Evolutionary conservation across 2,329 filamentous ascomycete genomes (phyloP).

Genomic region (Metarhizium humberi): DNA sequence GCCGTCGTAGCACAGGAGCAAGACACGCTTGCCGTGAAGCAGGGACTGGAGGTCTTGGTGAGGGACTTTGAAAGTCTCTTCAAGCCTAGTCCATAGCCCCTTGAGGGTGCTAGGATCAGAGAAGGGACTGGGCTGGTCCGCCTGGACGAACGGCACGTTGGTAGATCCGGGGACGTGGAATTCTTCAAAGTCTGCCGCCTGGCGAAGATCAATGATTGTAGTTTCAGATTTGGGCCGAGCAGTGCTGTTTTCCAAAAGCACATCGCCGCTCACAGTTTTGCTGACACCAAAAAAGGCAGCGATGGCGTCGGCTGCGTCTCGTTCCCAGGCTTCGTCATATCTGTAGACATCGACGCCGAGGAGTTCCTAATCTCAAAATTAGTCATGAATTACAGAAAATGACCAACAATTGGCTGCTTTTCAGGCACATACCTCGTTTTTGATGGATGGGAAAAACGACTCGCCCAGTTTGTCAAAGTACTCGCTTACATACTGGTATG

Average conservation of each 20-base stretch:
- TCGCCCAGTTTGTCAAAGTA: constrained; percentile 48
- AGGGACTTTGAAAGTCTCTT: constrained; percentile 28
- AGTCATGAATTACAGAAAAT: neutral
- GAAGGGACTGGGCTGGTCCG: constrained; percentile 33
- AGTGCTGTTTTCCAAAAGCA: constrained; percentile 7
- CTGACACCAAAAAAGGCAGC: constrained; percentile 19
- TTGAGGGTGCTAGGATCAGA: constrained; percentile 31
- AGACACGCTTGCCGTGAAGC: constrained; percentile 23
- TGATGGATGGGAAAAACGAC: constrained; percentile 38
- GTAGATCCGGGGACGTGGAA: constrained; percentile 34
- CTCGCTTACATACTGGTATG: constrained; percentile 52
- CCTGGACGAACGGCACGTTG: constrained; percentile 33
- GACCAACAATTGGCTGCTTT: no score
- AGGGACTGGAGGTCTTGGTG: constrained; percentile 10
- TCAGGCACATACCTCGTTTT: constrained; percentile 25
- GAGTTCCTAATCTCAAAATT: constrained; percentile 25
- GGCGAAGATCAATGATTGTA: constrained; percentile 35
- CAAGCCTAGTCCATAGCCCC: constrained; percentile 37
- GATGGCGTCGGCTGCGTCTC: constrained; percentile 27
- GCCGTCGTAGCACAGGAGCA: constrained; percentile 45
- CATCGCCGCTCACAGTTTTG: constrained; percentile 1
- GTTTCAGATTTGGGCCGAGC: constrained; percentile 14
- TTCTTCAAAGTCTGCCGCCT: constrained; percentile 28
- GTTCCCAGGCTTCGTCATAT: constrained; percentile 46
- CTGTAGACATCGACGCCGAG: constrained; percentile 38